phyloP scores from a whole-genome alignment of 176 grass and related monocot species.

The Elymus sibiricus region DNA sequence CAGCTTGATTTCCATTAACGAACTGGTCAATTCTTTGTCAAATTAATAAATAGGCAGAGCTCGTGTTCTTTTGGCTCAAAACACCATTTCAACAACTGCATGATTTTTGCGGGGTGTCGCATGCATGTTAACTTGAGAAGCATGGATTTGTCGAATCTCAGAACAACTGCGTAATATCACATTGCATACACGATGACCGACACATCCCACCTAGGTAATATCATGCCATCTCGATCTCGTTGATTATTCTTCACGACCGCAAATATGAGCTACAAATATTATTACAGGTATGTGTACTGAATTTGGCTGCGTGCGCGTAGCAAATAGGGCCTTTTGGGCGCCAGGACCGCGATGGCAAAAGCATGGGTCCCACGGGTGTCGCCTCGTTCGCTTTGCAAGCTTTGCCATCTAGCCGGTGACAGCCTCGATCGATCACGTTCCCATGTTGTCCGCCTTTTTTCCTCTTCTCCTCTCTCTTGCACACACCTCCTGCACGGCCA shows the following conservation, averaged over 20 bases:
- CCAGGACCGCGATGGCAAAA: neutral
- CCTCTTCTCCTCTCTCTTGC: neutral
- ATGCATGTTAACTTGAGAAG: neutral
- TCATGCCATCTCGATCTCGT: neutral
- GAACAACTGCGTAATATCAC: neutral
- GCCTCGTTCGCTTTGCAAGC: neutral
- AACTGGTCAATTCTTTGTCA: neutral
- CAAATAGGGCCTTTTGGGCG: neutral
- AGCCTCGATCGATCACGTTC: conserved; percentile 1
- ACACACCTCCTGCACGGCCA: neutral
- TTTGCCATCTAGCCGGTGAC: neutral
- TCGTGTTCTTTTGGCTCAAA: too few relatives aligned
- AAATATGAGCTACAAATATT: too few relatives aligned
- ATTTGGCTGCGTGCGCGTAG: neutral
- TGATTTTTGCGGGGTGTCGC: neutral
- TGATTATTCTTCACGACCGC: neutral
- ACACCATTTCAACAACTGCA: too few relatives aligned
- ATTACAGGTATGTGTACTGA: neutral
- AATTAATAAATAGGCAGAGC: neutral
- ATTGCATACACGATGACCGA: neutral
- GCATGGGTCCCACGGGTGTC: neutral
- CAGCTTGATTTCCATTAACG: neutral
- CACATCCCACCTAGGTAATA: too few relatives aligned
- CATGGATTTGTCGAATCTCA: neutral
- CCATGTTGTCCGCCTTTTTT: neutral